Evolutionary conservation across 2,329 filamentous ascomycete genomes (phyloP), one percentile per base, ranked within the genome.

Genomic region (Colletotrichum sansevieriae): DNA sequence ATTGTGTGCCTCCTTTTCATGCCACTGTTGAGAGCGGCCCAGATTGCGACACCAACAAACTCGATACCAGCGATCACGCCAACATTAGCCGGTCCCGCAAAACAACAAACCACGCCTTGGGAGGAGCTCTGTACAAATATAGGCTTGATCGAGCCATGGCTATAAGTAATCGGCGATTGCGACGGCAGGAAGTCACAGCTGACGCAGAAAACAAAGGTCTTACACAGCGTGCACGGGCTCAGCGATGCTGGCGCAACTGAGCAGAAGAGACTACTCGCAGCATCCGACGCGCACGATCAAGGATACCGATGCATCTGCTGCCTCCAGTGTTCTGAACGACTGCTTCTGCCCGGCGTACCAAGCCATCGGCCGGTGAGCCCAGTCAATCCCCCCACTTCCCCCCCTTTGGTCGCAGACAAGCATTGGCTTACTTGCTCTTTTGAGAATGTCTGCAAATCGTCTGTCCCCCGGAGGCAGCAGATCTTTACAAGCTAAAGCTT

Each of bases 141-240:
- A 46, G 51, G 52, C 3, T 41, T 59, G 2, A 58, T 64, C 7
- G 12, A 18, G 11, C 44, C 60, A n/a, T 64, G 60, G 60, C 11
- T 64, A 35, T 58, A 44, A 12, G 52, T 25, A 46, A 1, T 7
- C 29, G 8, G 8, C 9, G 7, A 29, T 29, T 29, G 29, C 7
- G 43, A 18, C 43, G 43, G 15, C 15, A 46, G 8, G 10, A 3
- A 41, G 9, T 43, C 3, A 5, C 37, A 39, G 20, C 56, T 12
- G 20, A 47, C 33, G 13, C 11, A 8, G 22, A 29, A 29, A 29
- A 18, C 20, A 4, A 25, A 67, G 64, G 18, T 56, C 20, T n/a
- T 57, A 44, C 39, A 39, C 64, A 9, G 49, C 51, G 4, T 67
- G 64, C 20, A 57, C 59, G 25, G 63, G 55, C 8, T 57, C 64